Percentiles rank a stretch among this genome's conserved stretches.
Evolutionary conservation across 1,284 basidiomycete genomes (phyloP).

Genomic region (Golubevia pallescens): DNA sequence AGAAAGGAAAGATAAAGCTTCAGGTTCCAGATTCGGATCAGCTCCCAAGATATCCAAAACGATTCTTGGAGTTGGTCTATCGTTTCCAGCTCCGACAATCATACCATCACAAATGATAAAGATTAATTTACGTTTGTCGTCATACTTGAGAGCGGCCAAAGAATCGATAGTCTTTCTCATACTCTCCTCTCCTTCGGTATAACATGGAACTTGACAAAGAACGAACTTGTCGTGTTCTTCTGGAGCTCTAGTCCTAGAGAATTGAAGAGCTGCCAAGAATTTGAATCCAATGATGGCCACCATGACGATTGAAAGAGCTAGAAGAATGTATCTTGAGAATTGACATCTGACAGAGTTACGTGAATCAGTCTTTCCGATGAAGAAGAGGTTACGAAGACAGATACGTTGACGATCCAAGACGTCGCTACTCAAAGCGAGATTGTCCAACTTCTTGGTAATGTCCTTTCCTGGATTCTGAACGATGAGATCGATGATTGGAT

Average conservation of each 20-base stretch:
- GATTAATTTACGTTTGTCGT: constrained; percentile 95
- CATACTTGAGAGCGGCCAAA: constrained; percentile 89
- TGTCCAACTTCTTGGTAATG: constrained; percentile 79
- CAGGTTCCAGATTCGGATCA: constrained; percentile 89
- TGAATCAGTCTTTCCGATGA: constrained; percentile 88
- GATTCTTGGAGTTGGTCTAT: constrained; percentile 81
- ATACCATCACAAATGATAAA: constrained; percentile 97
- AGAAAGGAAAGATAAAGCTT: constrained; percentile 89
- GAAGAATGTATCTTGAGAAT: constrained; percentile 89
- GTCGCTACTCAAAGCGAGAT: constrained; percentile 72
- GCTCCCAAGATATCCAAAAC: constrained; percentile 95
- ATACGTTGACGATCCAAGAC: constrained; percentile 79
- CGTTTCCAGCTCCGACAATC: constrained; percentile 95
- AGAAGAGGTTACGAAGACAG: constrained; percentile 90
- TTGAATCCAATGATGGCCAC: constrained; percentile 97
- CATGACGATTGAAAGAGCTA: constrained; percentile 89
- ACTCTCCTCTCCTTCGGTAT: constrained; percentile 90
- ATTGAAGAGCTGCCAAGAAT: constrained; percentile 92
- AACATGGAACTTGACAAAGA: constrained; percentile 97
- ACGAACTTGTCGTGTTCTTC: constrained; percentile 99
- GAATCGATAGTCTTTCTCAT: constrained; percentile 91
- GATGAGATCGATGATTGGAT: constrained; percentile 79
- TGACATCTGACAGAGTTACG: constrained; percentile 88
- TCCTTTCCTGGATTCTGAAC: constrained; percentile 80
- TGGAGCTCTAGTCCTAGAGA: constrained; percentile 79